Evolutionary conservation across 371 early-diverging fungal species (phyloP), one percentile per base, ranked within the genome.

Genomic region (Nosema muscidifuracis): DNA sequence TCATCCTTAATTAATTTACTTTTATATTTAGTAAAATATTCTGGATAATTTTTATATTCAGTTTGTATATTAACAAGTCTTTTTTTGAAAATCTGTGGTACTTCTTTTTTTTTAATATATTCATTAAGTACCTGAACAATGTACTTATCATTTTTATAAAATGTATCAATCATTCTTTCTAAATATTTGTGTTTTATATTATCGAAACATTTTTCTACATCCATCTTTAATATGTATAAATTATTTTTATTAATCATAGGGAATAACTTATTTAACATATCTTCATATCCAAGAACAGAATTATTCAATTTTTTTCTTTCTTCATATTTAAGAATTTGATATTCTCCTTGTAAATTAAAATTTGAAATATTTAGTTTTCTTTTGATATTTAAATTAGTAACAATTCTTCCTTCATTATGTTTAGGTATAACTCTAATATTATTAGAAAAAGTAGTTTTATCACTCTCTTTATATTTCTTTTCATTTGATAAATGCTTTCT

Each of bases 121-220:
- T 30, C 57, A 2, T 26, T 36, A 38, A 65, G 50, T 55, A 13
- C 58, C n/a, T 43, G 66, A 30, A 71, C 44, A 42, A 13, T 56
- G 51, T 80, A 77, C 6, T 56, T 13, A 43, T 66, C 67, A 33
- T 70, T 61, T 30, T 53, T 55, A 26, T 70, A 70, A 4, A 74
- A 16, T 12, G 38, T 36, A 1, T 33, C 36, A 9, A 80, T 60
- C 13, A 72, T 22, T 3, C 33, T 61, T 40, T 66, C 26, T 30
- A 80, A 22, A 22, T 66, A 28, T 0, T 63, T 47, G n/a, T 77
- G 74, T 22, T 64, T 57, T 31, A 80, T 73, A 56, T 71, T 77
- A 60, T 80, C 80, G 69, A 75, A 80, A 42, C 80, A 80, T n/a
- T 71, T 62, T 31, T 56, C 57, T 20, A 80, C 15, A 74, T 80